Evolutionary conservation across 148 eudicot species (phyloP).

Genomic region (Vaccinium macrocarpon): DNA sequence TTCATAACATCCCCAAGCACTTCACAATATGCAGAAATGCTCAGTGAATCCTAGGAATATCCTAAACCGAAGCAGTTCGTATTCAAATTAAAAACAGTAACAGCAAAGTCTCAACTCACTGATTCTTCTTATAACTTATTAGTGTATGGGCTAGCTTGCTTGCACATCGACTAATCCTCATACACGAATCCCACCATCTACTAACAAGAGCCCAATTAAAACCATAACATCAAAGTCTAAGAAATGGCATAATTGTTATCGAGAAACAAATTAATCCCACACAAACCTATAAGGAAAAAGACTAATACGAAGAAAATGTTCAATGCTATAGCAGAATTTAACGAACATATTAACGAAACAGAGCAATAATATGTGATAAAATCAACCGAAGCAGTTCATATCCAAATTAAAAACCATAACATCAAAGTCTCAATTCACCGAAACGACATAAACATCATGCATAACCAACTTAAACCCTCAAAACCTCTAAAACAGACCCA

Average conservation of each 20-base stretch:
- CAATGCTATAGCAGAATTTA: too few species aligned
- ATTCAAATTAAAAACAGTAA: background rate
- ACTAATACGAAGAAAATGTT: too few species aligned
- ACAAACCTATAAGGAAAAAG: too few species aligned
- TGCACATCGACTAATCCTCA: too few species aligned
- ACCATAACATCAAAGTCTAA: too few species aligned
- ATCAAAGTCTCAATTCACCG: background rate
- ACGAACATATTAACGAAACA: background rate
- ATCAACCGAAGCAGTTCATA: background rate
- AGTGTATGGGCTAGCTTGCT: too few species aligned
- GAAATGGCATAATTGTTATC: too few species aligned
- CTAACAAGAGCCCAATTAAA: too few species aligned
- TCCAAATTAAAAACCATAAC: background rate
- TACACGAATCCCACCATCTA: too few species aligned
- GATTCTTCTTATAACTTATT: background rate
- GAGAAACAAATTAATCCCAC: too few species aligned
- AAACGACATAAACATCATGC: background rate
- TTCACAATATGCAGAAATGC: background rate
- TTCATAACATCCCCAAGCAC: background rate
- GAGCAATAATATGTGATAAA: background rate
- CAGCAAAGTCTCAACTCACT: background rate
- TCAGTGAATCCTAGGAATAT: too few species aligned
- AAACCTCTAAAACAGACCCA: background rate
- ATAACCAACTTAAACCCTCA: background rate
- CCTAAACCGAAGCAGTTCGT: background rate